phyloP scores from a whole-genome alignment of 2,329 filamentous ascomycete genomes.

The Diaporthe sp. region DNA sequence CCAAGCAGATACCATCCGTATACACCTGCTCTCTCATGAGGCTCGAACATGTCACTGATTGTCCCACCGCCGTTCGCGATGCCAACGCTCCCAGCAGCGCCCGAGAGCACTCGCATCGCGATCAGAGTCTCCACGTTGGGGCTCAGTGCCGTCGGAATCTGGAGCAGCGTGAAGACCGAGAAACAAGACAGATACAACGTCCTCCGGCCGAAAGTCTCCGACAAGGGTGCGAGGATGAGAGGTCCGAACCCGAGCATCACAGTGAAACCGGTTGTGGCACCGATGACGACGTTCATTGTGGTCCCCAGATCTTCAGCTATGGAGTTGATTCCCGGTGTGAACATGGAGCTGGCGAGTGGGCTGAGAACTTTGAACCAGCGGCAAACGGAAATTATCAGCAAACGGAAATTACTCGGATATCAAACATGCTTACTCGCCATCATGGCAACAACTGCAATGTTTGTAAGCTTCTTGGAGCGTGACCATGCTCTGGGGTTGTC shows the following conservation, averaged over 20 bases:
- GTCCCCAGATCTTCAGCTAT: slow-evolving; percentile 32
- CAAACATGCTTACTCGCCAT: slow-evolving; percentile 22
- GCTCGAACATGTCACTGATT: slow-evolving; percentile 37
- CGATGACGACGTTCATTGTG: slow-evolving; percentile 31
- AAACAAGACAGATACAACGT: slow-evolving; percentile 34
- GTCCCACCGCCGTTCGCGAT: slow-evolving; percentile 37
- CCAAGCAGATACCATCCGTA: slow-evolving; percentile 37
- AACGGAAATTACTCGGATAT: background rate
- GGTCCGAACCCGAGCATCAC: slow-evolving; percentile 34
- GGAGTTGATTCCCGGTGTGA: slow-evolving; percentile 32
- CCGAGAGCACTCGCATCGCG: slow-evolving; percentile 25
- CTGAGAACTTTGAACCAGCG: slow-evolving; percentile 25
- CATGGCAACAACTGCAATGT: slow-evolving; percentile 36
- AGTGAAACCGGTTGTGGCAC: slow-evolving; percentile 33
- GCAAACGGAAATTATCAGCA: background rate
- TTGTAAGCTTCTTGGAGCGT: slow-evolving; percentile 32
- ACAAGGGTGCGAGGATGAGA: slow-evolving; percentile 34
- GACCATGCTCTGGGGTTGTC: slow-evolving; percentile 33
- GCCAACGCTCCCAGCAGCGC: slow-evolving; percentile 35
- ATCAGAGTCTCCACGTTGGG: slow-evolving; percentile 36
- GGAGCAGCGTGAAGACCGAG: slow-evolving; percentile 32
- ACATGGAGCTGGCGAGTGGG: slow-evolving; percentile 39
- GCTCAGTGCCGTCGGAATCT: slow-evolving; percentile 32
- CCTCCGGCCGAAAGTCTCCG: slow-evolving; percentile 33
- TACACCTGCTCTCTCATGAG: slow-evolving; percentile 32